phyloP scores from a whole-genome alignment of 23 red algal species.

The Gracilaria domingensis region DNA sequence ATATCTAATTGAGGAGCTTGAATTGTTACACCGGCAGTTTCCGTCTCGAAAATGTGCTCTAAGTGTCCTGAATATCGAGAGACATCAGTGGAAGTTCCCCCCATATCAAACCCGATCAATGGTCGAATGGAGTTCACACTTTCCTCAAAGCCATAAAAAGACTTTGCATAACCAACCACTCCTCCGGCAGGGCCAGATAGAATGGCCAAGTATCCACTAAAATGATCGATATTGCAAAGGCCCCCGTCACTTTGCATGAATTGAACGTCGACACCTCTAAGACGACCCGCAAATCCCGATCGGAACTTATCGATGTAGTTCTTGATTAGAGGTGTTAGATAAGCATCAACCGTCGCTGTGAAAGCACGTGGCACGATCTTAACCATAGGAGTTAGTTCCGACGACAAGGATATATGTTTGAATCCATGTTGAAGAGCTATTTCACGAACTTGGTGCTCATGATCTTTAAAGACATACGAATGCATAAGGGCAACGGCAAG shows the following conservation, averaged over 20 bases:
- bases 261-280: constrained; percentile 79
- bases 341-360: constrained; percentile 91
- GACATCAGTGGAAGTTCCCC: constrained; percentile 98
- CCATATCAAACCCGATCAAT: constrained; percentile 99
- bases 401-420: constrained; percentile 80
- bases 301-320: constrained; percentile 83
- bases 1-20: constrained; percentile 99
- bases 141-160: constrained; percentile 49
- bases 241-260: constrained; percentile 99
- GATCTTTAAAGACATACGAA: constrained; percentile 84
- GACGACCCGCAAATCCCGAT: constrained; percentile 67
- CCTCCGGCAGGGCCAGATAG: constrained; percentile 97
- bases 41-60: constrained; percentile 94
- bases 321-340: constrained; percentile 90
- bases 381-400: constrained; percentile 88
- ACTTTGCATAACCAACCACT: constrained; percentile 87
- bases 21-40: constrained; percentile 93
- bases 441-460: constrained; percentile 72
- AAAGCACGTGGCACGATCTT: constrained; percentile 89
- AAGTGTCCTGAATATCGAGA: constrained; percentile 90
- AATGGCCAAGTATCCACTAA: constrained; percentile 87
- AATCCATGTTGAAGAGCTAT: constrained; percentile 68
- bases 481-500: constrained; percentile 92
- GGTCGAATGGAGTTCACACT: constrained; percentile 27
- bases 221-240: constrained; percentile 83